These are phyloP conservation scores for Clonostachys rosea DNA, from an alignment of 2,329 filamentous ascomycete genomes.

Conservation along the genomic window DNA sequence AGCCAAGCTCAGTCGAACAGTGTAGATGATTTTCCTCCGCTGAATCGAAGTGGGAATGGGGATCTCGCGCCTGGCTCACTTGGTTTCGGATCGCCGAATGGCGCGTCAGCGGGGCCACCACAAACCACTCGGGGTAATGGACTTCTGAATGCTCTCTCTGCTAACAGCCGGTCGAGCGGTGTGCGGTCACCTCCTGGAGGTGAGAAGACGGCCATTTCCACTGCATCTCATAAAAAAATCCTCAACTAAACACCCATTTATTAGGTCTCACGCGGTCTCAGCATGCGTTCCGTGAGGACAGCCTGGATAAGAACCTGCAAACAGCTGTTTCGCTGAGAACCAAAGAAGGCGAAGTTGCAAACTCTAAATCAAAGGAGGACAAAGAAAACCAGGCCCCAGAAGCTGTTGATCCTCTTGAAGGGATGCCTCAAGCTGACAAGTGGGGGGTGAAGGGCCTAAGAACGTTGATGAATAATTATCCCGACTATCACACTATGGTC, in stretches of 20 bases:
- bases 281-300: conserved; percentile 20
- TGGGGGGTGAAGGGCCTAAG: conserved; percentile 62
- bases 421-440: conserved; percentile 59
- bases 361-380: conserved; percentile 35
- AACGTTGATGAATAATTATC: conserved; percentile 59
- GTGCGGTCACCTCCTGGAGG: conserved; percentile 41
- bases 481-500: conserved; percentile 57
- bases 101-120: conserved; percentile 22
- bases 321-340: conserved; percentile 28
- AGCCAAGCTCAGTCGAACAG: conserved; percentile 38
- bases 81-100: conserved; percentile 45
- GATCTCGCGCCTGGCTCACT: conserved; percentile 55
- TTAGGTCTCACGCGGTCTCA: background rate
- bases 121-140: conserved; percentile 52
- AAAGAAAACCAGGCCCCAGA: conserved; percentile 31
- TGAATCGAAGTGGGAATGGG: conserved; percentile 52
- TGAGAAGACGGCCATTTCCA: conserved; percentile 9
- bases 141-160: conserved; percentile 59
- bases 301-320: conserved; percentile 18
- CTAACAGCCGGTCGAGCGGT: conserved; percentile 47
- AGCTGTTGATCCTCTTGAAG: conserved; percentile 52
- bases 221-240: too few relatives aligned
- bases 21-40: conserved; percentile 58
- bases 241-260: background rate
- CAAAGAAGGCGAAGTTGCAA: conserved; percentile 37